A percentile compares a stretch with the other conserved stretches of the same genome.
Evolutionary conservation across 2,329 filamentous ascomycete species (phyloP).

Genomic region (Colletotrichum eremochloae): DNA sequence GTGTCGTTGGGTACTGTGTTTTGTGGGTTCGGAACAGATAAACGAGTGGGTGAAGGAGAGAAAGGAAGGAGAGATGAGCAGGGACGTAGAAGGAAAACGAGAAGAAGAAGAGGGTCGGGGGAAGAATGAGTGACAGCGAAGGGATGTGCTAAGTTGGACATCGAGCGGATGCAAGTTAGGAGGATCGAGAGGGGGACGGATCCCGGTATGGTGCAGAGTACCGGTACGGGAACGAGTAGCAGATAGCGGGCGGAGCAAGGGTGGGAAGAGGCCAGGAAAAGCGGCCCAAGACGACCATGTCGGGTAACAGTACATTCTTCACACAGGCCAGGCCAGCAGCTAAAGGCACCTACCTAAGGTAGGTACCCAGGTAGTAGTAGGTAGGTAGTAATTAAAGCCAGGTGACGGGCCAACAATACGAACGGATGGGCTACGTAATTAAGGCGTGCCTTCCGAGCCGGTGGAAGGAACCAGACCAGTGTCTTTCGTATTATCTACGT

Average conservation of each 20-base stretch:
- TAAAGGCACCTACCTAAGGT: neutral
- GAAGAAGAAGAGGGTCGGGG: constrained; percentile 23
- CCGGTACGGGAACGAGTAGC: constrained; percentile 12
- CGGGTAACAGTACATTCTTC: neutral
- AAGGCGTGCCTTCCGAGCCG: neutral
- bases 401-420: neutral
- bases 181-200: constrained; percentile 3
- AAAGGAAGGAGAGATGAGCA: constrained; percentile 19
- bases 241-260: neutral
- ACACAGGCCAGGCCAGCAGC: neutral
- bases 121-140: constrained; percentile 36
- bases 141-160: constrained; percentile 27
- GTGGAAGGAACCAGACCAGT: neutral
- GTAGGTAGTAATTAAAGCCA: neutral
- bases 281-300: neutral
- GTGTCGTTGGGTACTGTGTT: constrained; percentile 9
- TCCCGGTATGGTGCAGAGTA: constrained; percentile 27
- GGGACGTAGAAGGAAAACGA: constrained; percentile 31
- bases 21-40: constrained; percentile 23
- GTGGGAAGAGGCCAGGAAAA: constrained; percentile 10
- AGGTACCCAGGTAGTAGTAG: no score
- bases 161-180: constrained; percentile 27
- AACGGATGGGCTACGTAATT: neutral
- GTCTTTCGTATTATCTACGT: neutral
- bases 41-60: constrained; percentile 27